Base-by-base conservation (phyloP, 129 eudicot species). In the Centrapalus pauciflorus region DNA sequence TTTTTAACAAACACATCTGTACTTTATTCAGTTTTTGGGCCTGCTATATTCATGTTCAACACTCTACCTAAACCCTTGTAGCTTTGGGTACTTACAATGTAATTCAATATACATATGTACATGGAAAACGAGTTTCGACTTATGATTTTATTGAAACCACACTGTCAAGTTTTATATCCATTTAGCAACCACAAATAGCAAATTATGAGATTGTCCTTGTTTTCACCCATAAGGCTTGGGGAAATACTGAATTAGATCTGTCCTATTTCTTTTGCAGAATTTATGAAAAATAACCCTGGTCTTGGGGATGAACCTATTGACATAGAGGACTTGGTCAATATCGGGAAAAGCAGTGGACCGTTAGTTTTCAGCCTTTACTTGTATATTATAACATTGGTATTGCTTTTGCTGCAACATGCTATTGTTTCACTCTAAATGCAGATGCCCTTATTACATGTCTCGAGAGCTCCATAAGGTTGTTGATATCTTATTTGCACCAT, bases 261-360 rank as follows among this genome's bases (percentile, higher is more conserved):
- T 38, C 4, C 3, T 37, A 70, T 67, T 40, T 37, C 21, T 20
- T 59, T 30, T 68, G 60, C 68, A 93, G 96, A 88, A 16, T 93
- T 88, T 61, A 67, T 85, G 82, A 93, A 79, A 49, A 83, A 6
- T 33, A 88, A 86, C 72, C 95, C 92, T 48, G 70, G 83, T 63
- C 84, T 93, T 26, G 98, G 98, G 66, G 95, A 93, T 73, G 98
- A 93, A 69, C 98, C 98, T 54, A 78, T 93, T 60, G 98, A 93
- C 79, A 93, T 93, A 45, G 98, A 93, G 77, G 98, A 93, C 81
- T 61, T 93, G 90, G 96, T 93, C 62, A 93, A 93, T 55, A 84
- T 88, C 52, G 98, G 98, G 80, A 82, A 70, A 74, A 84, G 79
- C 81, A 69, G 87, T 78, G 98, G 98, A 78, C 89, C 98, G 98